A percentile compares a stretch with the other conserved stretches of the same genome.
Conservation (phyloP, 1,284 basidiomycete genomes). For the Ustilago sp. region DNA sequence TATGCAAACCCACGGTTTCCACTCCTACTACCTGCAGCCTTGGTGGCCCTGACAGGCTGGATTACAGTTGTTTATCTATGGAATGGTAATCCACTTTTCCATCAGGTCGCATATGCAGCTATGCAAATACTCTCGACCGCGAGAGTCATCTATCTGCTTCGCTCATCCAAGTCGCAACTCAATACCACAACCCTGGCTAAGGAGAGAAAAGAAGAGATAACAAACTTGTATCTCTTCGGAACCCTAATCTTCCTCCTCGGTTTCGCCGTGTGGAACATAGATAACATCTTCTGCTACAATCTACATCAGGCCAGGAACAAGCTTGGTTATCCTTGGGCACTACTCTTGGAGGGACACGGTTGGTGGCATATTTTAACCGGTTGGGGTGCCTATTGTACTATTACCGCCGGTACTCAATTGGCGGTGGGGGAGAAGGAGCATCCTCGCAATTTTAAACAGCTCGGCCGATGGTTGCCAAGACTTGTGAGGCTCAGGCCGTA, state of each 20-base stretch:
- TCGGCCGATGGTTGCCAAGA: constrained; percentile 28
- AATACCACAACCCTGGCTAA: constrained; percentile 19
- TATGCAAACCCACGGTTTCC: constrained; percentile 39
- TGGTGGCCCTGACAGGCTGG: constrained; percentile 34
- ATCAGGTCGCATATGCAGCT: constrained; percentile 72
- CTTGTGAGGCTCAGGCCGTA: constrained; percentile 44
- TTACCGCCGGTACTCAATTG: constrained; percentile 61
- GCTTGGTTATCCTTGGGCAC: constrained; percentile 57
- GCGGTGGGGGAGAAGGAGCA: constrained; percentile 53
- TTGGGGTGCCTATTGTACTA: constrained; percentile 71
- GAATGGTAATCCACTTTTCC: constrained; percentile 73
- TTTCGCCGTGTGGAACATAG: constrained; percentile 73
- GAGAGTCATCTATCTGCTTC: constrained; percentile 67
- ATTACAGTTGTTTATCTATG: constrained; percentile 69
- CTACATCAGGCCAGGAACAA: constrained; percentile 45
- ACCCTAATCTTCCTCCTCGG: constrained; percentile 68
- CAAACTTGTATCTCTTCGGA: constrained; percentile 38
- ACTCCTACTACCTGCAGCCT: constrained; percentile 44
- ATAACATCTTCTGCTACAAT: constrained; percentile 72
- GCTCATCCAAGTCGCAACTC: constrained; percentile 32
- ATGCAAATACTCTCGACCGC: constrained; percentile 69
- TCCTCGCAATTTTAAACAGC: constrained; percentile 41
- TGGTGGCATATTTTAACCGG: constrained; percentile 74
- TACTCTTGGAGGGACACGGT: constrained; percentile 65
- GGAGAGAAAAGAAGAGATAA: constrained; percentile 26